Evolutionary conservation across 768 basidiomycete species (phyloP).

Genomic region (Lepiota brunneoincarnata): DNA sequence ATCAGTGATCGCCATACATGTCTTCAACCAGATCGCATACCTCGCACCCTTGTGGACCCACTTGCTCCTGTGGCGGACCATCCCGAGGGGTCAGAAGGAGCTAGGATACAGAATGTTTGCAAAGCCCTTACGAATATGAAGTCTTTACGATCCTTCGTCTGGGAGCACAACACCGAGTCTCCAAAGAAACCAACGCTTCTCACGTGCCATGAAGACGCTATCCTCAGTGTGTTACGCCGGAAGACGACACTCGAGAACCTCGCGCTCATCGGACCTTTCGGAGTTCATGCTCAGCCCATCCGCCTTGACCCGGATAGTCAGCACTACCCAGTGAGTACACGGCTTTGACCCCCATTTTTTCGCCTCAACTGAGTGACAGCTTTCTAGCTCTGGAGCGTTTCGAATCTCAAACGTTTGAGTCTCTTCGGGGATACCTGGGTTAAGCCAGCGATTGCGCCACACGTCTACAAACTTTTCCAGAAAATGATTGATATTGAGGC

Average conservation of each 20-base stretch:
- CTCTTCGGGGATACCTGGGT: slow-evolving; percentile 29
- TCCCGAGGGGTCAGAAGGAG: slow-evolving; percentile 27
- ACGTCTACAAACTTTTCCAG: slow-evolving; percentile 26
- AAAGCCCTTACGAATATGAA: slow-evolving; percentile 40
- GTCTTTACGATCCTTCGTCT: slow-evolving; percentile 39
- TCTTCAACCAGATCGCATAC: slow-evolving; percentile 38
- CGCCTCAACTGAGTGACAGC: slow-evolving; percentile 1
- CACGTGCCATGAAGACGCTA: slow-evolving; percentile 35
- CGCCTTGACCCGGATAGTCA: slow-evolving; percentile 24
- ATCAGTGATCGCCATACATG: slow-evolving; percentile 38
- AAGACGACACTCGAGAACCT: slow-evolving; percentile 32
- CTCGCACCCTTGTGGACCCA: slow-evolving; percentile 33
- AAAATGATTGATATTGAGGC: slow-evolving; percentile 29
- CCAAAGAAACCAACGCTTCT: slow-evolving; percentile 25
- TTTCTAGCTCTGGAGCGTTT: slow-evolving; percentile 27
- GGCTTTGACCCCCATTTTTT: not conserved
- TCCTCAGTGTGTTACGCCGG: slow-evolving; percentile 29
- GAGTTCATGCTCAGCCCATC: slow-evolving; percentile 30
- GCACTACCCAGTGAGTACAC: slow-evolving; percentile 36
- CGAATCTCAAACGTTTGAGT: slow-evolving; percentile 26
- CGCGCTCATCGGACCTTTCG: slow-evolving; percentile 37
- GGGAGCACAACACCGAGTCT: slow-evolving; percentile 30
- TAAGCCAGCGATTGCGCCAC: slow-evolving; percentile 25
- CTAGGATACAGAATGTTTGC: slow-evolving; percentile 35
- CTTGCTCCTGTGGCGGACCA: slow-evolving; percentile 3